Evolutionary conservation across 176 grass and related monocot genomes (phyloP).

Genomic region (Saccharum spontaneum): DNA sequence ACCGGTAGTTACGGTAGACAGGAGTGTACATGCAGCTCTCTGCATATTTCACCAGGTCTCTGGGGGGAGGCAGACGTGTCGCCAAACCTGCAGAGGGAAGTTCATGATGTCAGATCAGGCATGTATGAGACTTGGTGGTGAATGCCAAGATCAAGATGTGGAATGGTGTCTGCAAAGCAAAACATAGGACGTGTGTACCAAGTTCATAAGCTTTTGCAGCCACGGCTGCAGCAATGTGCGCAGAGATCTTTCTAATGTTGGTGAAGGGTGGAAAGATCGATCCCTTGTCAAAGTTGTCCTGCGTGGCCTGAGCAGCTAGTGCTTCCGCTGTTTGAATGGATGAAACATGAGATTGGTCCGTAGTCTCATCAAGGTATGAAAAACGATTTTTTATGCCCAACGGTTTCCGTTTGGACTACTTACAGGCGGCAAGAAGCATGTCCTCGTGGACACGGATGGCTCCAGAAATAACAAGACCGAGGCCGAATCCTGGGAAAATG

Average conservation of each 20-base stretch:
- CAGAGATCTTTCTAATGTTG: slow-evolving; percentile 91
- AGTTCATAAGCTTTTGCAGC: slow-evolving; percentile 96
- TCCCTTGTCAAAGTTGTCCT: slow-evolving; percentile 78
- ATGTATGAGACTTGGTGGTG: not conserved
- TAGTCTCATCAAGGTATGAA: not conserved
- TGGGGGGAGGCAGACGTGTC: slow-evolving; percentile 69
- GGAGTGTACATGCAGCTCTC: slow-evolving; percentile 98
- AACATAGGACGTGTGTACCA: slow-evolving; percentile 37
- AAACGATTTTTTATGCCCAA: not conserved
- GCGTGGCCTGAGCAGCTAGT: slow-evolving; percentile 67
- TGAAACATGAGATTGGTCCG: not conserved
- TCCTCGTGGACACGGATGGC: slow-evolving; percentile 87
- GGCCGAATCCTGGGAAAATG: slow-evolving; percentile 96
- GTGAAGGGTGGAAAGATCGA: slow-evolving; percentile 90
- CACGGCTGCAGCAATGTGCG: slow-evolving; percentile 76
- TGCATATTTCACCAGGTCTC: slow-evolving; percentile 73
- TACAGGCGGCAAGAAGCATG: slow-evolving; percentile 98
- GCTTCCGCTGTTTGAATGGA: slow-evolving; percentile 68
- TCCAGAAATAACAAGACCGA: slow-evolving; percentile 85
- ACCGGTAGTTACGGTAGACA: slow-evolving; percentile 80
- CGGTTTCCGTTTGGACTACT: slow-evolving; percentile 31
- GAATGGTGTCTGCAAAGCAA: not conserved
- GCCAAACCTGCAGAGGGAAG: slow-evolving; percentile 65
- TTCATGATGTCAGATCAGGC: not conserved
- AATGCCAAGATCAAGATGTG: not conserved